Base-by-base conservation (phyloP, 257 asterid genomes). In the Solanum chmielewskii region DNA sequence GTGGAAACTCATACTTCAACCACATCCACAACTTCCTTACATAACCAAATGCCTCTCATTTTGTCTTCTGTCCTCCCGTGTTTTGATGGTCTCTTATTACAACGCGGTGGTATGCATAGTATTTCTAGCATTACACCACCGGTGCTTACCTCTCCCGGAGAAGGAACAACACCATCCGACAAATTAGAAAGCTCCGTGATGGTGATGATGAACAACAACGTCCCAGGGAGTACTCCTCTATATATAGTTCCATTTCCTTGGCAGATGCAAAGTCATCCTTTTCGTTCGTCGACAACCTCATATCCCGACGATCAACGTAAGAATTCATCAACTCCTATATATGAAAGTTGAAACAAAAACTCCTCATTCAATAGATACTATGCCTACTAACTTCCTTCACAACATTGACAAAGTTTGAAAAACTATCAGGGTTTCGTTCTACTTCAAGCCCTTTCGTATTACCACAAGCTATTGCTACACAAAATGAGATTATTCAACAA, bases 231-330 rank as follows among this genome's bases (percentile, higher is more conserved):
- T 39, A 64, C 92, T 71, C 91, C 96, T 49, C 11, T 90, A 8
- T 86, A 88, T 73, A 85, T 94, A 52, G 60, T 90, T 78, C 93
- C 96, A 7, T 86, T 91, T 29, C 95, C 97, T 83, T 94, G 94
- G 90, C 83, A 90, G 89, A 89, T 92, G 31, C 94, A 94, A 9
- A 20, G 66, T 18, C 9, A 27, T 16, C 71, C 87, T n/a, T 62
- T 18, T 77, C 69, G 71, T 37, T 33, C 84, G 41, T 75, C 62
- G 62, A 52, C 62, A 59, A 11, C 88, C 6, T 78, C 88, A 14
- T 45, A 75, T 69, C 89, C 84, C 35, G 73, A 86, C 60, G 69
- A 47, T 25, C 11, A 47, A 2, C 42, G 5, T 1, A 11, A 85
- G 37, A 44, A 82, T 83, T 81, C 86, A 52, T 42, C 88, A 12